These are phyloP conservation scores for Aphanomyces astaci DNA, from an alignment of 352 stramenopile species.

Conservation along the genomic window DNA sequence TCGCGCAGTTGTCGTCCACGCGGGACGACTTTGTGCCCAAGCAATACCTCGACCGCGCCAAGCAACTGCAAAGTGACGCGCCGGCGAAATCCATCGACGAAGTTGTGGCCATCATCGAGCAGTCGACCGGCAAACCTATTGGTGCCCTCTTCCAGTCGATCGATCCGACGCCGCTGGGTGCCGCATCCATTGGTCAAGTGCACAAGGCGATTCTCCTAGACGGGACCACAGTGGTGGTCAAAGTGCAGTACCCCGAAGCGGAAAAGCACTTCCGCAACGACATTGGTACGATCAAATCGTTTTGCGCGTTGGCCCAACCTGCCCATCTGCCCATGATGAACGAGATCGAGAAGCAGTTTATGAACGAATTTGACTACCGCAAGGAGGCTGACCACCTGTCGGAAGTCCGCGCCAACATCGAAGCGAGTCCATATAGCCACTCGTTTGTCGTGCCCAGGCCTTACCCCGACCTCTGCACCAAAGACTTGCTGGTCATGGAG, in stretches of 20 bases:
- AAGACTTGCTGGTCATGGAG: slow-evolving; percentile 95
- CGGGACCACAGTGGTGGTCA: slow-evolving; percentile 65
- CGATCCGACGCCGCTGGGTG: slow-evolving; percentile 62
- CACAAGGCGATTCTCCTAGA: slow-evolving; percentile 65
- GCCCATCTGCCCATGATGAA: slow-evolving; percentile 89
- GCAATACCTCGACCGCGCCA: slow-evolving; percentile 64
- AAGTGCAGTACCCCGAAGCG: slow-evolving; percentile 92
- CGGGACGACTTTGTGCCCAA: slow-evolving; percentile 71
- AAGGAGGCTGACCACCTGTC: slow-evolving; percentile 88
- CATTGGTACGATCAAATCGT: slow-evolving; percentile 94
- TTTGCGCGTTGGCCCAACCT: slow-evolving; percentile 92
- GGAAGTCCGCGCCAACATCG: slow-evolving; percentile 85
- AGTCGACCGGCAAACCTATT: slow-evolving; percentile 52
- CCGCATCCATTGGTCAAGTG: slow-evolving; percentile 76
- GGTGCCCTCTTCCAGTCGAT: slow-evolving; percentile 51
- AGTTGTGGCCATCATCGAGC: slow-evolving; percentile 65
- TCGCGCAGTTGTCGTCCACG: slow-evolving; percentile 74
- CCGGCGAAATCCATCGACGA: slow-evolving; percentile 64
- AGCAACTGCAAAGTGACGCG: slow-evolving; percentile 72
- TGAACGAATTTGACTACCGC: slow-evolving; percentile 96
- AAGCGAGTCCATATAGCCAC: slow-evolving; percentile 55
- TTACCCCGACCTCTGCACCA: slow-evolving; percentile 86
- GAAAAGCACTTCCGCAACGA: slow-evolving; percentile 93
- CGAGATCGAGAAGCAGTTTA: slow-evolving; percentile 96
- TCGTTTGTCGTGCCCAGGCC: slow-evolving; percentile 79